Base-by-base conservation (phyloP, 441 rosid genomes). In the Dalechampia spathulata region DNA sequence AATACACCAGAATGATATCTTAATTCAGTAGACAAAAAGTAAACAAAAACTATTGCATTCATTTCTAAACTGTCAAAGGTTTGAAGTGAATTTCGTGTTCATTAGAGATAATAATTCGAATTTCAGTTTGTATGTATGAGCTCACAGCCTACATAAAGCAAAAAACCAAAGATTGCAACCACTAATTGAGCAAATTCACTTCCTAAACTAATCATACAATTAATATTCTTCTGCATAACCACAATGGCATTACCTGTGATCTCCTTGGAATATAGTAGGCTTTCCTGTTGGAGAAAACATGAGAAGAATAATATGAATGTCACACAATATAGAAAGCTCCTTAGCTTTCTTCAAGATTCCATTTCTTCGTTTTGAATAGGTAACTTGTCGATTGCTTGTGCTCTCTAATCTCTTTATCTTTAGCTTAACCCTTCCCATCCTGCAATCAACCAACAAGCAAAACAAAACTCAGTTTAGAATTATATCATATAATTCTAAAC, bases 351-450 rank as follows among this genome's bases (percentile, higher is more conserved):
- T 85, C 66, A 83, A 67, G 61, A 85, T 83, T 51, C 90, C 96
- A 71, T 68, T 66, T 66, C 71, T 87, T 60, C 93, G 65, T 64
- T 87, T 83, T 14, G 86, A 75, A 69, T 79, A 85, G 45, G 93
- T 83, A 28, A 68, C 79, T 70, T 82, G 90, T 38, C 90, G 79
- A 63, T 68, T 81, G 72, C 73, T 74, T 2, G 77, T 63, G 61
- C 68, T 79, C 69, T 85, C 88, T 59, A 85, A 60, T 69, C 73
- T 77, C 81, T 79, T 78, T 66, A 87, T 87, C 76, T 81, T 79
- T 43, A 85, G 75, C 79, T 85, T 85, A 63, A 85, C 96, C 78
- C 96, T 80, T 60, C 93, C 96, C 93, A 87, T 87, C 78, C 93
- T 83, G 73, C 75, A 67, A 45, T 46, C 75, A 66, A 23, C 26